phyloP scores from a whole-genome alignment of 768 basidiomycete genomes.

The Leccinum sublutescens region DNA sequence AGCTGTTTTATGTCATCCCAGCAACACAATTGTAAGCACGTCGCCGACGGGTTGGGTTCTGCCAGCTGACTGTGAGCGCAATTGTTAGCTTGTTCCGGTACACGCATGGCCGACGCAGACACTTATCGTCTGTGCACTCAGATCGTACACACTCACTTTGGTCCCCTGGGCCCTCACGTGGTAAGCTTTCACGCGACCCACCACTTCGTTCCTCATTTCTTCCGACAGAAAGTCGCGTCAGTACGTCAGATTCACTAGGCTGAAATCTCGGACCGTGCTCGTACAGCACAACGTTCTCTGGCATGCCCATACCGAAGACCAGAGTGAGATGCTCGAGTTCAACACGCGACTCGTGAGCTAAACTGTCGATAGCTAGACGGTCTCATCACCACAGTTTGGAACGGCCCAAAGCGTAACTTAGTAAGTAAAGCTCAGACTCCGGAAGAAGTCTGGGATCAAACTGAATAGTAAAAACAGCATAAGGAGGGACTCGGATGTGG shows the following conservation, averaged over 20 bases:
- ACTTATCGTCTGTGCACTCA: constrained; percentile 59
- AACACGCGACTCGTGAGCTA: constrained; percentile 65
- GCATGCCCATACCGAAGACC: constrained; percentile 73
- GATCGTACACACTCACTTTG: constrained; percentile 65
- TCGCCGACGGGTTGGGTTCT: no score
- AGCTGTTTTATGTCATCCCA: constrained; percentile 13
- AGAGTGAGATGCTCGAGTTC: constrained; percentile 75
- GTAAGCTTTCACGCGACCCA: constrained; percentile 39
- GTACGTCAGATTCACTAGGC: constrained; percentile 62
- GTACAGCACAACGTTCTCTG: constrained; percentile 93
- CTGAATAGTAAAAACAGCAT: no score
- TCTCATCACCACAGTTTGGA: constrained; percentile 49
- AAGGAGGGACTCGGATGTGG: no score
- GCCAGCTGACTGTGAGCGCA: background rate
- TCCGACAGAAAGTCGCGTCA: constrained; percentile 68
- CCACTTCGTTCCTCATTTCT: constrained; percentile 2
- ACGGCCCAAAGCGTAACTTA: constrained; percentile 46
- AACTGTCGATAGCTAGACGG: no score
- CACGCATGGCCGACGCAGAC: constrained; percentile 61
- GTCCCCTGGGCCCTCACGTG: constrained; percentile 47
- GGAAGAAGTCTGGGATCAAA: no score
- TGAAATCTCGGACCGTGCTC: constrained; percentile 67
- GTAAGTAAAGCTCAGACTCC: no score
- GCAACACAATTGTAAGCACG: background rate
- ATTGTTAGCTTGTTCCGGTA: background rate